A percentile compares a stretch with the other conserved stretches of the same genome.
phyloP scores from a whole-genome alignment of 495 filamentous ascomycete species.

The Cudoniella acicularis region DNA sequence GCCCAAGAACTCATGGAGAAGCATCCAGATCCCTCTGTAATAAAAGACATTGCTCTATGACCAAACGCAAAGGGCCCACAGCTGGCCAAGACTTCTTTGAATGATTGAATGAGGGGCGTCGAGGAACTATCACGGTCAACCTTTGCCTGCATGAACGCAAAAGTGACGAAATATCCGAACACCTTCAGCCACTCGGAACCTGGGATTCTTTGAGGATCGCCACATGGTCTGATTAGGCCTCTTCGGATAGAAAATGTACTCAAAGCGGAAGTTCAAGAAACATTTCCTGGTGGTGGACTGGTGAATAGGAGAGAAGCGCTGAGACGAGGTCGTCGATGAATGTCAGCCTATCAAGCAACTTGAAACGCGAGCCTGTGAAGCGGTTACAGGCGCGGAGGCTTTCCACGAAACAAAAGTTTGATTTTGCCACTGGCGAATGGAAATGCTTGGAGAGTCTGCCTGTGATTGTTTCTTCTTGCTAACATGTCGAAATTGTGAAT shows the following conservation, averaged over 20 bases:
- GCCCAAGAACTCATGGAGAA: not conserved
- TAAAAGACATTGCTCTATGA: not conserved
- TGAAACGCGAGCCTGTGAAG: constrained; percentile 3
- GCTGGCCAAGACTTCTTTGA: not conserved
- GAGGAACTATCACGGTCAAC: not conserved
- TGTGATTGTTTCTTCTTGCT: not conserved
- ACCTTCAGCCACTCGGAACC: not conserved
- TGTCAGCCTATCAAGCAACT: not conserved
- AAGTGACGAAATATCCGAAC: not conserved
- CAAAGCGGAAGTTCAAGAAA: not conserved
- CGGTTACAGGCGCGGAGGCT: not conserved
- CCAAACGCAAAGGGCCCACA: not conserved
- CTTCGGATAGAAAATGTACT: not conserved
- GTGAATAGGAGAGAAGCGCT: constrained; percentile 1
- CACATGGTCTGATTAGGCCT: not conserved
- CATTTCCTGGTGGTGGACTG: not conserved
- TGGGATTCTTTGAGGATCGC: not conserved
- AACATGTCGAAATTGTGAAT: not conserved
- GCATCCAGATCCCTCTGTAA: not conserved
- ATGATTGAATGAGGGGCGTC: constrained; percentile 8
- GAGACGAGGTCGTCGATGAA: constrained; percentile 1
- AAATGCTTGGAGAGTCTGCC: not conserved
- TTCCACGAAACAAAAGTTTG: constrained; percentile 5
- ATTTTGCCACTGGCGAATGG: not conserved
- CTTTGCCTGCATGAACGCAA: not conserved